A percentile compares a stretch with the other conserved stretches of the same genome.
phyloP scores from a whole-genome alignment of 805 yeast species.

The Nakazawaea wyomingensis region DNA sequence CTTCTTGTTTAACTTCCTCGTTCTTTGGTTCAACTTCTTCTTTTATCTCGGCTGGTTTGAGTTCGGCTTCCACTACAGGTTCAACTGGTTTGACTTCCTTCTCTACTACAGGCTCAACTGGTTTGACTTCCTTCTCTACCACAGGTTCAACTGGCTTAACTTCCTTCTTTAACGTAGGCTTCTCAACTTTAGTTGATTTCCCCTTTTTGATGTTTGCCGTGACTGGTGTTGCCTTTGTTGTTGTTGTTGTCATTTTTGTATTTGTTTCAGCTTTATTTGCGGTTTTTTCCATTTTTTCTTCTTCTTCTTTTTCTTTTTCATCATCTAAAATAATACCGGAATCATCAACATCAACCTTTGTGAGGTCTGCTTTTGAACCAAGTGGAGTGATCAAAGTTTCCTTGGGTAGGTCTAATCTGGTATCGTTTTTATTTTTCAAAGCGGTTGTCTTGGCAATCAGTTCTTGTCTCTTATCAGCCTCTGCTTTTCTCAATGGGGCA shows the following conservation, averaged over 20 bases:
- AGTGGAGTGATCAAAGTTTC: slow-evolving; percentile 29
- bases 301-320: slow-evolving; percentile 10
- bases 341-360: slow-evolving; percentile 19
- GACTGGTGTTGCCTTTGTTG: slow-evolving; percentile 18
- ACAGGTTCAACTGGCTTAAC: neutral
- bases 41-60: neutral
- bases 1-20: no score
- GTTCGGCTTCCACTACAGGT: slow-evolving; percentile 7
- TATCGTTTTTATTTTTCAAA: slow-evolving; percentile 13
- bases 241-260: slow-evolving; percentile 12
- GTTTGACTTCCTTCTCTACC: slow-evolving; percentile 4
- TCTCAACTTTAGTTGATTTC: no score
- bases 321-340: slow-evolving; percentile 12
- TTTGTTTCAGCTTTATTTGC: no score
- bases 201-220: neutral
- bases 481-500: slow-evolving; percentile 18
- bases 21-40: slow-evolving; percentile 8
- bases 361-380: slow-evolving; percentile 15
- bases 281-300: no score
- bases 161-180: no score
- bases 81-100: neutral
- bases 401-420: slow-evolving; percentile 23
- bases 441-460: slow-evolving; percentile 11
- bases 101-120: slow-evolving; percentile 4
- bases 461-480: slow-evolving; percentile 11